Evolutionary conservation across 441 rosid species (phyloP).

Genomic region (Corymbia citriodora): DNA sequence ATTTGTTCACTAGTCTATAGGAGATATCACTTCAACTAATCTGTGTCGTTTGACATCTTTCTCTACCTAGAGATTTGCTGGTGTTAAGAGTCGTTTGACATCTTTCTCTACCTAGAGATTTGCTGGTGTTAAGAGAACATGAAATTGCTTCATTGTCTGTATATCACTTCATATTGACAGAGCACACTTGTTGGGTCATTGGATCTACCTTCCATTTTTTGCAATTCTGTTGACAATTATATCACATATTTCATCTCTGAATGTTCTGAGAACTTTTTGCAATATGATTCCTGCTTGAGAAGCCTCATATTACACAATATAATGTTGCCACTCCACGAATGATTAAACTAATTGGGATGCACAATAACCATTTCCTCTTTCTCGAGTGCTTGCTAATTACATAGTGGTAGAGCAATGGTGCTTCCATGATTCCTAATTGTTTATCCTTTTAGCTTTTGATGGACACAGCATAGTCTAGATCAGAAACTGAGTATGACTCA

Average conservation of each 20-base stretch:
- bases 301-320: neutral
- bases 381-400: neutral
- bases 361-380: neutral
- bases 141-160: neutral
- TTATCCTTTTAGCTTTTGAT: neutral
- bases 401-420: neutral
- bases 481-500: neutral
- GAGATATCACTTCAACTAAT: neutral
- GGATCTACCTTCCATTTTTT: neutral
- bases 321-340: neutral
- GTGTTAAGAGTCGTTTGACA: neutral
- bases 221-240: neutral
- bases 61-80: neutral
- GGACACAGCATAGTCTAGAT: neutral
- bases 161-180: neutral
- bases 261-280: neutral
- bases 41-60: neutral
- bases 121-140: neutral
- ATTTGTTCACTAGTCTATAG: neutral
- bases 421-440: neutral
- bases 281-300: neutral
- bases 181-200: neutral
- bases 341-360: neutral
- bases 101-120: neutral
- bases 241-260: neutral